Evolutionary conservation across 2,329 filamentous ascomycete genomes (phyloP).

Genomic region (Verticillium longisporum): DNA sequence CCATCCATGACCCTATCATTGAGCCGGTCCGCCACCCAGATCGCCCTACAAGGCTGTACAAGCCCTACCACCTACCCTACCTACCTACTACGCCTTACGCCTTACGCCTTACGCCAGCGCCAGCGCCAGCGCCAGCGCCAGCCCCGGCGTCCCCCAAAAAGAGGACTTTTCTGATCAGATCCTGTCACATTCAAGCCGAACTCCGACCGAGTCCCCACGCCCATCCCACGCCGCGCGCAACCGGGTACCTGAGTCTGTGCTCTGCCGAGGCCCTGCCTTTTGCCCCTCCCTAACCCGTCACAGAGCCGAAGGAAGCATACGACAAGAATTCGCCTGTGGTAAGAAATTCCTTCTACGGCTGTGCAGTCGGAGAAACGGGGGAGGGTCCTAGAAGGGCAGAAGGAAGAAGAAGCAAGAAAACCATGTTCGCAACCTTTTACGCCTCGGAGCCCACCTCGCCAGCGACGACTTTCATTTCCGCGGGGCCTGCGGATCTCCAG

Average conservation of each 20-base stretch:
- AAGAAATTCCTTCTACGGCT: too few relatives aligned
- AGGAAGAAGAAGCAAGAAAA: background rate
- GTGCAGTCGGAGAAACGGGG: background rate
- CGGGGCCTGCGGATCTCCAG: background rate
- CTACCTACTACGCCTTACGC: background rate
- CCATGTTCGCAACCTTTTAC: slow-evolving; percentile 1
- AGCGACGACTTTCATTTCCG: background rate
- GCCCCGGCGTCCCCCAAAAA: too few relatives aligned
- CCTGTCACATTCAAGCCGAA: background rate
- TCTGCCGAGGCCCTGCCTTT: background rate
- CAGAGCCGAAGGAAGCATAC: background rate
- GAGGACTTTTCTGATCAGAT: background rate
- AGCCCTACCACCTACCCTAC: too few relatives aligned
- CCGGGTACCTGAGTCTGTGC: background rate
- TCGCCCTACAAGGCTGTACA: background rate
- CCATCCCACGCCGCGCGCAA: background rate
- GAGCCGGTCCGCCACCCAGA: background rate
- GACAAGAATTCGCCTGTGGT: too few relatives aligned
- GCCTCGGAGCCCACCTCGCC: slow-evolving; percentile 1
- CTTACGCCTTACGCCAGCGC: background rate
- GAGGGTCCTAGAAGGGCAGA: background rate
- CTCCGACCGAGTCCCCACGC: background rate
- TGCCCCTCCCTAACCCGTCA: background rate
- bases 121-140: background rate
- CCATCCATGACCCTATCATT: too few relatives aligned